Conservation (phyloP, 352 stramenopile species). For the Achlya hypogyna region DNA sequence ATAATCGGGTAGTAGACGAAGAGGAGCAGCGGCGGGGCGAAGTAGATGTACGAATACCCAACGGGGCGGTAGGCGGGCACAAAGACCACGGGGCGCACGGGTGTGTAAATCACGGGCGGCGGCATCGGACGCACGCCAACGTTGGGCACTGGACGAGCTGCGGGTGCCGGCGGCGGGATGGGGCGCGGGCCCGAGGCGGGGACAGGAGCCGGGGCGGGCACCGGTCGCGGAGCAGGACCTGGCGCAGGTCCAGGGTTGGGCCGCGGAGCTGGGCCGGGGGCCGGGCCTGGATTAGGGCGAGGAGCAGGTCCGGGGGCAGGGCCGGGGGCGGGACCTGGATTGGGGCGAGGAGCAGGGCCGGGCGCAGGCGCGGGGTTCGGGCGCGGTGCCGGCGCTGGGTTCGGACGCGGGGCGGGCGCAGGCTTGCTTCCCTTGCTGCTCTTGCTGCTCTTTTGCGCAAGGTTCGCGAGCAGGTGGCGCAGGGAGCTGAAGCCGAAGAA, state of each 20-base stretch:
- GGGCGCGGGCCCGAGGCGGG: not conserved
- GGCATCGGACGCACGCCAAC: not conserved
- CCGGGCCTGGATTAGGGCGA: not conserved
- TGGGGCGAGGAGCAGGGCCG: not conserved
- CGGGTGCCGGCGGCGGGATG: not conserved
- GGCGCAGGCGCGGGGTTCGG: conserved; percentile 2
- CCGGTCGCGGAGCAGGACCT: not conserved
- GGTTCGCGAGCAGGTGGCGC: not conserved
- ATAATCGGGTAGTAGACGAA: not conserved
- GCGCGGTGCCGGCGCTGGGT: conserved; percentile 3
- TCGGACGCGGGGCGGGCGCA: not conserved
- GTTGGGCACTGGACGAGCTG: not conserved
- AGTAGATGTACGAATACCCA: conserved; percentile 3
- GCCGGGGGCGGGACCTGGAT: not conserved
- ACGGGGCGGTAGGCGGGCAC: not conserved
- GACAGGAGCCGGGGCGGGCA: not conserved
- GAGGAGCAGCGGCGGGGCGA: not conserved
- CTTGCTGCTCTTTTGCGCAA: not conserved
- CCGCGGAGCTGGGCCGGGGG: not conserved
- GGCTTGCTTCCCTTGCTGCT: too few relatives aligned
- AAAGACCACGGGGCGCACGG: conserved; percentile 4
- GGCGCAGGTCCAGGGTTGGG: not conserved
- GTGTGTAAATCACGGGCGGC: not conserved
- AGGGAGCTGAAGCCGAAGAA: not conserved
- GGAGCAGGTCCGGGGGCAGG: too few relatives aligned